Base-by-base conservation (phyloP, 148 eudicot genomes). In the Polygonum aviculare region DNA sequence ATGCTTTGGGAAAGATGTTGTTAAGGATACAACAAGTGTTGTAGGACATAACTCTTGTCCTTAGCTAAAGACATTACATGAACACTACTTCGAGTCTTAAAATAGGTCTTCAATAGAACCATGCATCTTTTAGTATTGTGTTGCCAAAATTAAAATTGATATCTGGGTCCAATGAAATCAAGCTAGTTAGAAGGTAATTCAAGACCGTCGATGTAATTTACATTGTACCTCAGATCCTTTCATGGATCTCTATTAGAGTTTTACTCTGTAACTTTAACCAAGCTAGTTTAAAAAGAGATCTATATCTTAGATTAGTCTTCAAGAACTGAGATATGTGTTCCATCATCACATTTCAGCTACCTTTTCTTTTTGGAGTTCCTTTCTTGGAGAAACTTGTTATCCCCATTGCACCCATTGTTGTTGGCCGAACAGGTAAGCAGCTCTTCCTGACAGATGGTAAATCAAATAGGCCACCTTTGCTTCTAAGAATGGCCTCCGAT, bases 371-470 rank as follows among this genome's bases (percentile, higher is more conserved):
- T 7, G 99, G 99, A 75, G 81, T 95, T 72, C 82, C 88, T 76
- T 82, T 95, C 83, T 81, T 95, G 81, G 99, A 95, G 79, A 95
- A 87, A 88, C 84, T 95, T 79, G 99, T 93, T 86, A 89, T 87
- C 71, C 89, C 94, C 8, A 22, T 95, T 73, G 99, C 98, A 51
- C 84, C 92, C 47, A 70, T 89, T 79, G 83, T 95, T 60, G 91
- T 86, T 82, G 97, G 99, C 69, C 96, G 88, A 80, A 93, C 98
- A 54, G 99, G 99, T 73, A 93, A 93, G 60, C 99, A 95, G 83
- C 86, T 95, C 44, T 95, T 92, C 79, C 94, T 95, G 69, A 95
- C 98, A 72, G 99, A 95, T 85, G 98, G 97, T 50, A 86, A 88
- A 82, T 82, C 99, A 71, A 73, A 85, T 72, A 87, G 79, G 81